Base-by-base conservation (phyloP, 805 yeast species). In the Metschnikowia lunata region DNA sequence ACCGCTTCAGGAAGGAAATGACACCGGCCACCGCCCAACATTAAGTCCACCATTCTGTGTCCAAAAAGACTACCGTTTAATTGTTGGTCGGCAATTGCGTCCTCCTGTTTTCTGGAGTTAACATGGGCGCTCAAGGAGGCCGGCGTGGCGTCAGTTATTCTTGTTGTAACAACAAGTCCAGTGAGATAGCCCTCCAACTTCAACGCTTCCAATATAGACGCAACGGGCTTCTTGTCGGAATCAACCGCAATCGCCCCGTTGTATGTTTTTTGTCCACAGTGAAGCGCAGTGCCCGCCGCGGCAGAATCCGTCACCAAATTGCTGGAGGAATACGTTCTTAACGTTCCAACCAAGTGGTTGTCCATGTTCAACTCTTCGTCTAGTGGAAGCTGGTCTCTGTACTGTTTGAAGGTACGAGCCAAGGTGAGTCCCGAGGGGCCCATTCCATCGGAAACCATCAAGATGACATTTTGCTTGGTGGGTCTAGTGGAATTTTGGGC, bases 231-330 rank as follows among this genome's bases (percentile, higher is more conserved):
- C 37, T 74, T 69, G 31, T 71, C 64, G 1, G 87, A 79, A 48
- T 76, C 75, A n/a, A 90, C 95, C n/a, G 88, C 95, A 61, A 89
- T 85, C 8, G 95, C 97, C 12, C 93, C 93, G 62, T 89, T 89
- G 66, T 86, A 88, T 8, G 88, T 69, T 69, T 89, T 89, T 55
- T 79, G 57, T 6, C 82, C 90, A 64, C 96, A 87, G 0, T 95
- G 74, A 58, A 88, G 89, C 1, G 95, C 96, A n/a, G 96, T 88
- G 10, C 96, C 97, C n/a, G 96, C 97, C 2, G 97, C 97, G 11
- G 97, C 97, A 28, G 95, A 86, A 62, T 89, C 97, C 0, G 97
- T 89, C 46, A 89, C 78, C 54, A 85, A 69, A 1, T 95, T 85
- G 51, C 73, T 70, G 18, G 79, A 78, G n/a, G 96, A 85, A 49